Conservation (phyloP, 1,139 yeast genomes). For the Hemisphaericaspora lyxosophila region DNA sequence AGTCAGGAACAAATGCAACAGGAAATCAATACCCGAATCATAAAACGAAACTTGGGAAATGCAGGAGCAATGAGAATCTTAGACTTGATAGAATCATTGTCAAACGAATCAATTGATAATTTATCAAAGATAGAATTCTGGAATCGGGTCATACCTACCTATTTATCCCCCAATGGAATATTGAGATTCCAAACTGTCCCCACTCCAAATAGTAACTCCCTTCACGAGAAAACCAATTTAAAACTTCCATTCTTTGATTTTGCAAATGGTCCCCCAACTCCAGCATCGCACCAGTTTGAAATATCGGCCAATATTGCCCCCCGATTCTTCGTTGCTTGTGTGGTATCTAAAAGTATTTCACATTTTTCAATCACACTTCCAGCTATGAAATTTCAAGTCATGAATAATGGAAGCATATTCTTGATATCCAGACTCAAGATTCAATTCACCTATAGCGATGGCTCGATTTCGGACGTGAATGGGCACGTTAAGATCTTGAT, state of each 20-base stretch:
- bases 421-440: conserved; percentile 58
- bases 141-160: conserved; percentile 37
- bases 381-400: conserved; percentile 63
- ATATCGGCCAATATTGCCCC: conserved; percentile 68
- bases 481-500: conserved; percentile 63
- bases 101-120: conserved; percentile 33
- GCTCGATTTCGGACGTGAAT: conserved; percentile 60
- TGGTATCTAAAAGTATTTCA: conserved; percentile 50
- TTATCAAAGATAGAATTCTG: conserved; percentile 36
- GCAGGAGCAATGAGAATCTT: conserved; percentile 44
- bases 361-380: conserved; percentile 61
- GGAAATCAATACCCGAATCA: conserved; percentile 37
- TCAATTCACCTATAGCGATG: conserved; percentile 62
- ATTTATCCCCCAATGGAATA: conserved; percentile 34
- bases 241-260: conserved; percentile 6
- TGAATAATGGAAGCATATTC: conserved; percentile 64
- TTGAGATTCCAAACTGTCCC: conserved; percentile 28
- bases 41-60: conserved; percentile 44
- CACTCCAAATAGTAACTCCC: conserved; percentile 1
- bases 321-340: conserved; percentile 55
- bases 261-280: conserved; percentile 2
- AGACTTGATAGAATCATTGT: conserved; percentile 38
- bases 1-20: conserved; percentile 29
- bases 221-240: conserved; percentile 6
- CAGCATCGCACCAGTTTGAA: conserved; percentile 53